Base-by-base conservation (phyloP, 2,329 filamentous ascomycete species). In the Epichloe aotearoae region DNA sequence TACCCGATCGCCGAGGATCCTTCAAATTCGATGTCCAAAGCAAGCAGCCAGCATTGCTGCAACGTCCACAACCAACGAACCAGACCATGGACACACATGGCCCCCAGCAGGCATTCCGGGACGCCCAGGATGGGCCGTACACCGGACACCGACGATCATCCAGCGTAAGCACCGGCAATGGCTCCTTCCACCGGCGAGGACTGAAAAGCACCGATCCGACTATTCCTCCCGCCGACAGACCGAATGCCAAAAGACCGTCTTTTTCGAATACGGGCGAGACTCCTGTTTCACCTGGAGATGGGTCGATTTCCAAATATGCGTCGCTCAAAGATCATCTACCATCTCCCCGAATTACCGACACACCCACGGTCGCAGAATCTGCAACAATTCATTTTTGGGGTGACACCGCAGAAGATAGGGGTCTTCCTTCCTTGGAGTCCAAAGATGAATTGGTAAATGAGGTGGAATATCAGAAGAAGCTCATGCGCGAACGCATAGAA, bases 151-250 rank as follows among this genome's bases (percentile, higher is more conserved):
- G 91, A 55, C 86, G 86, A 52, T 96, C 91, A 15, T 97, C 91
- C 2, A 94, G 89, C 61, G 84, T 95, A 40, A 96, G 90, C 64
- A 89, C 88, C 50, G 86, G 86, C 53, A 95, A 88, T 64, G 84
- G 84, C 53, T 75, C 79, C 38, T 79, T 82, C 56, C 75, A 76
- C 58, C 78, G 84, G 57, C 80, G 84, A 37, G 56, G 70, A 37
- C 64, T 64, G 38, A 76, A 73, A 55, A 65, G 65, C 6, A 65
- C 64, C 23, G 74, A 77, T 40, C 62, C 66, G 17, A 26, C 64
- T 8, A 62, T 72, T 47, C 66, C 66, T 0, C 63, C 67, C 2
- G 60, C 66, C 2, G 74, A 79, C 6, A 55, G 72, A 23, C 57
- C 72, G 12, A 68, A 67, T 50, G 65, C 66, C 15, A 70, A 74